These are phyloP conservation scores for Salisapilia sapeloensis DNA, from an alignment of 352 stramenopile species.

Conservation along the genomic window DNA sequence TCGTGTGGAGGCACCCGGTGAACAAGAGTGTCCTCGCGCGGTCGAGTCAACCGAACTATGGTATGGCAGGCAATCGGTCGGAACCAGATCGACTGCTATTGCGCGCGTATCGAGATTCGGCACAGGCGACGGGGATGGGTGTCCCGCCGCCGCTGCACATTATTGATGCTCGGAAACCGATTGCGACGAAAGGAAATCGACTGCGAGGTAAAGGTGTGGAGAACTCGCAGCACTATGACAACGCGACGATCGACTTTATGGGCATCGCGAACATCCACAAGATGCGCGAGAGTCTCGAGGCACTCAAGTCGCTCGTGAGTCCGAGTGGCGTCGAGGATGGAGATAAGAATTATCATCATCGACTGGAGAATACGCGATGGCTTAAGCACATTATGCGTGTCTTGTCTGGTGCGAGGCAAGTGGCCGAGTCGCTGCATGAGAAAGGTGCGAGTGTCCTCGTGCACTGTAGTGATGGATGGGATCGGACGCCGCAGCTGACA, in stretches of 20 bases:
- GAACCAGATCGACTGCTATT: conserved; percentile 85
- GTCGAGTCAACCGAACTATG: conserved; percentile 92
- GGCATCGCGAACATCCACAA: conserved; percentile 99
- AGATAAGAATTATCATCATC: conserved; percentile 79
- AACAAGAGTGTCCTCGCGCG: conserved; percentile 91
- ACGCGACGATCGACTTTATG: conserved; percentile 92
- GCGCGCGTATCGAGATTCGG: conserved; percentile 69
- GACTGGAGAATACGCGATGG: conserved; percentile 87
- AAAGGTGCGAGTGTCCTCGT: conserved; percentile 69
- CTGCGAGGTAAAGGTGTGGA: conserved; percentile 87
- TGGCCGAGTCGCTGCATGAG: conserved; percentile 74
- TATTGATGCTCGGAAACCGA: conserved; percentile 65
- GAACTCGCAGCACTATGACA: conserved; percentile 93
- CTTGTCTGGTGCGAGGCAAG: conserved; percentile 39
- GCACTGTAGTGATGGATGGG: conserved; percentile 79
- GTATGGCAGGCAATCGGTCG: conserved; percentile 89
- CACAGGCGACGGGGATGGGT: conserved; percentile 53
- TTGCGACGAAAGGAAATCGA: conserved; percentile 67
- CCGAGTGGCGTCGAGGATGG: conserved; percentile 68
- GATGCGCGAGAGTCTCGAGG: conserved; percentile 91
- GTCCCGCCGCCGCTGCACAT: conserved; percentile 67
- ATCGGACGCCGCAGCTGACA: conserved; percentile 80
- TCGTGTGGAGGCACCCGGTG: conserved; percentile 84
- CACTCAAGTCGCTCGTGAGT: conserved; percentile 60
- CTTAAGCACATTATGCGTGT: conserved; percentile 89